Conservation (phyloP, 139 green algal genomes). For the Chlorella sorokiniana region DNA sequence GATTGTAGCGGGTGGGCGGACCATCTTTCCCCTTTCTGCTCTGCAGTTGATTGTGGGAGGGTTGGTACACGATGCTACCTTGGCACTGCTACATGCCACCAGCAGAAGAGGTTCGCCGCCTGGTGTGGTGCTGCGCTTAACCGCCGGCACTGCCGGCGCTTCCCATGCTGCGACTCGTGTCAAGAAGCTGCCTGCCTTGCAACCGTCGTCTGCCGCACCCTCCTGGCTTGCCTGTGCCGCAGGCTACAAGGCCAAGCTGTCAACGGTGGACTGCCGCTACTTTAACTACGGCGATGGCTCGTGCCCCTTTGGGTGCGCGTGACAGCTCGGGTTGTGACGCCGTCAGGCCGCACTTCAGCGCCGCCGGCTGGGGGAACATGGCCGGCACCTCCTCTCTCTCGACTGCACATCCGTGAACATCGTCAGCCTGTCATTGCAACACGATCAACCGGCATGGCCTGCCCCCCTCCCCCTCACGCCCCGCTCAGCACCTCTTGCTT, state of each 20-base stretch:
- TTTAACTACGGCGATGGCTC: conserved; percentile 61
- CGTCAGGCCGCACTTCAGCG: neutral
- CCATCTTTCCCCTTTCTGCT: neutral
- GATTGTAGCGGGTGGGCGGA: conserved; percentile 47
- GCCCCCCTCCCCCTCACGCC: neutral
- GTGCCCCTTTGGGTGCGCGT: conserved; percentile 72
- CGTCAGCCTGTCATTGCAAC: neutral
- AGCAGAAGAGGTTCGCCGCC: too few relatives aligned
- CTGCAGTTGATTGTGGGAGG: neutral
- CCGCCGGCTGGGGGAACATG: neutral
- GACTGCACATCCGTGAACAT: neutral
- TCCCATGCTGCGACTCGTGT: too few relatives aligned
- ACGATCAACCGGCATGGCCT: neutral
- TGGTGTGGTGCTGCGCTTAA: too few relatives aligned
- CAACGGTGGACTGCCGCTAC: conserved; percentile 62
- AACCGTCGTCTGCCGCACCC: too few relatives aligned
- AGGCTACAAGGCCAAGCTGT: conserved; percentile 64
- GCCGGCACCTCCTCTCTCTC: neutral
- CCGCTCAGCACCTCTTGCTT: conserved; percentile 71
- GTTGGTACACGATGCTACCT: neutral
- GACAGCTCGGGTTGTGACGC: neutral
- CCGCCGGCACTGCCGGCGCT: too few relatives aligned
- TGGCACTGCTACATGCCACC: neutral
- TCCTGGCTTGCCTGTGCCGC: neutral
- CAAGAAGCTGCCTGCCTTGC: neutral